Conservation (phyloP, 805 yeast species). For the Monosporozyma yasuniensis region DNA sequence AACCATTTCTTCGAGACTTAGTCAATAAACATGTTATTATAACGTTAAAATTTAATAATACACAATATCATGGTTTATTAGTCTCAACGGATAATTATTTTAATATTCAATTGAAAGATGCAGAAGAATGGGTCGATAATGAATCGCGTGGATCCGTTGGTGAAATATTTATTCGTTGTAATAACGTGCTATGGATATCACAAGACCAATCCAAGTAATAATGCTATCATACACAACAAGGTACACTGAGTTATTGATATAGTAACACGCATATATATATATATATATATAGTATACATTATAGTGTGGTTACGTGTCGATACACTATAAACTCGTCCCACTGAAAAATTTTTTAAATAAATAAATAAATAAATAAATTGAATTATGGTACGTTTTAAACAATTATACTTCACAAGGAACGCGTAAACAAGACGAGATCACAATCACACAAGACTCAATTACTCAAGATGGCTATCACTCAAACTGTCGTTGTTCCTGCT, state of each 20-base stretch:
- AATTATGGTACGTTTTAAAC: not conserved
- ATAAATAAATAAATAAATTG: too few relatives aligned
- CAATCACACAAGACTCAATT: not conserved
- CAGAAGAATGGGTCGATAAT: slow-evolving; percentile 43
- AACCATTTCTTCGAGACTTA: slow-evolving; percentile 76
- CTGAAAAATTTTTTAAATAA: too few relatives aligned
- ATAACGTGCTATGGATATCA: slow-evolving; percentile 57
- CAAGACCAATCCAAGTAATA: slow-evolving; percentile 5
- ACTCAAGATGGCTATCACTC: slow-evolving; percentile 29
- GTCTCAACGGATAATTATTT: slow-evolving; percentile 83
- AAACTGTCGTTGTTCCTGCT: slow-evolving; percentile 42
- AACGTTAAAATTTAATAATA: slow-evolving; percentile 80
- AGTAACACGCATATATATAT: too few relatives aligned
- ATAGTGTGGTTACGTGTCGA: too few relatives aligned
- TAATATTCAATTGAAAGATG: slow-evolving; percentile 69
- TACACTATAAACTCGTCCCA: too few relatives aligned
- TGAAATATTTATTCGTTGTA: slow-evolving; percentile 82
- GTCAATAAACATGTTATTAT: slow-evolving; percentile 65
- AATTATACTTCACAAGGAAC: too few relatives aligned
- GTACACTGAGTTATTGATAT: too few relatives aligned
- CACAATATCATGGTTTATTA: slow-evolving; percentile 76
- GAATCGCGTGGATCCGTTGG: slow-evolving; percentile 48
- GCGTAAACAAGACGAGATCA: too few relatives aligned
- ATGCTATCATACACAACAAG: not conserved
- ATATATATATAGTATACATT: not conserved